Conservation (phyloP, 23 red algal genomes). For the Porphyridium purpureum region DNA sequence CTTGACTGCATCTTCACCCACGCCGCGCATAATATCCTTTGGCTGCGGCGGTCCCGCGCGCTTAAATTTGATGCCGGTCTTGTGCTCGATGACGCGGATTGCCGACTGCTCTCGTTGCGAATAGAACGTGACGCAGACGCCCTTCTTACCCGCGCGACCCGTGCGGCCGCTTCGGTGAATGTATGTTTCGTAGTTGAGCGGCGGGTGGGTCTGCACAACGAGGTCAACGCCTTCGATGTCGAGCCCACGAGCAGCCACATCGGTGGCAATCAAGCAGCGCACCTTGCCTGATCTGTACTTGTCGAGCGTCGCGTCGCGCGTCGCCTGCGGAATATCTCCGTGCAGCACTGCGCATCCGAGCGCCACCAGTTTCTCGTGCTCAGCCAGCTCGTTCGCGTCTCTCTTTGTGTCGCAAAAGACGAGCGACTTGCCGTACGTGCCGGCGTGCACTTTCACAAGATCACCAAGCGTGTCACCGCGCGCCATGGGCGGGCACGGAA, state of each 20-base stretch:
- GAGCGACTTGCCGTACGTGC: constrained; percentile 42
- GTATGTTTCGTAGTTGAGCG: constrained; percentile 46
- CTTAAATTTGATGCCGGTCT: constrained; percentile 54
- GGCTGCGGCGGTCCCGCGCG: constrained; percentile 29
- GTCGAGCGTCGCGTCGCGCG: constrained; percentile 29
- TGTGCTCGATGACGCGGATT: constrained; percentile 48
- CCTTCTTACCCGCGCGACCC: constrained; percentile 51
- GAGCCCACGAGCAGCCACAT: constrained; percentile 63
- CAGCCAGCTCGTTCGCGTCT: constrained; percentile 36
- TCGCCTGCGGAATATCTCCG: constrained; percentile 51
- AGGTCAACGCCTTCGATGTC: constrained; percentile 66
- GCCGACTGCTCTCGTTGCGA: constrained; percentile 21
- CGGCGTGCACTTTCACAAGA: constrained; percentile 31
- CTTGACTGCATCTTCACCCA: constrained; percentile 14
- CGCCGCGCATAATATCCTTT: constrained; percentile 21
- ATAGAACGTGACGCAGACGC: constrained; percentile 46
- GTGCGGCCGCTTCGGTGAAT: constrained; percentile 65
- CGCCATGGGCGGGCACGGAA: constrained; percentile 13
- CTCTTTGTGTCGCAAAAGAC: constrained; percentile 65
- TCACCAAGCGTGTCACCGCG: constrained; percentile 23
- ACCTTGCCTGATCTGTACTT: constrained; percentile 30
- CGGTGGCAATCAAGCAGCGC: constrained; percentile 58
- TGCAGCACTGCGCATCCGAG: constrained; percentile 46
- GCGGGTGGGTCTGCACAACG: constrained; percentile 59
- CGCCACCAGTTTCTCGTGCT: constrained; percentile 9